Evolutionary conservation across 495 filamentous ascomycete genomes (phyloP), one percentile per base, ranked within the genome.

Genomic region (Lindgomyces ingoldianus): DNA sequence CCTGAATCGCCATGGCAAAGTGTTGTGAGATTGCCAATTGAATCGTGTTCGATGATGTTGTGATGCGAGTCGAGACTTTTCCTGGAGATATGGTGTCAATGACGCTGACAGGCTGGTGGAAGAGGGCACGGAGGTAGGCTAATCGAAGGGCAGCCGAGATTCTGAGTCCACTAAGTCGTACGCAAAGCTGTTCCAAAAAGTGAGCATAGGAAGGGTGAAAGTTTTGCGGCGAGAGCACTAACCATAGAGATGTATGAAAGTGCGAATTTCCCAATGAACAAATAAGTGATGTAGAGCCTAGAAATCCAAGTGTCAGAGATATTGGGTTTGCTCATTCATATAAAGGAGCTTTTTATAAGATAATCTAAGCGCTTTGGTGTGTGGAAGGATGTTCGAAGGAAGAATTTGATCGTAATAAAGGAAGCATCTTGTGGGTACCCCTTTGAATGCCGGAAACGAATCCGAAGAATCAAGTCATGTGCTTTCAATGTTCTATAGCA

Each of bases 261-360:
- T 8, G 79, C 65, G 57, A 85, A 83, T 65, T 85, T 83, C 9
- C 76, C 86, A 52, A 86, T 78, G 63, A 89, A 88, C 6, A 89
- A 73, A 57, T 85, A 87, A 25, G 87, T 77, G 50, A 89, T 78
- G 51, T 81, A 87, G 0, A 87, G 73, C 22, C 70, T 72, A n/a
- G n/a, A n/a, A n/a, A n/a, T n/a, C n/a, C n/a, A n/a, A n/a, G n/a
- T n/a, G n/a, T n/a, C n/a, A n/a, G n/a, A n/a, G n/a, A n/a, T n/a
- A n/a, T n/a, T n/a, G n/a, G n/a, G n/a, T n/a, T n/a, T n/a, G n/a
- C n/a, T n/a, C n/a, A n/a, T n/a, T n/a, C n/a, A n/a, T n/a, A n/a
- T n/a, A n/a, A n/a, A n/a, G n/a, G n/a, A n/a, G n/a, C n/a, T n/a
- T n/a, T n/a, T n/a, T n/a, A n/a, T n/a, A n/a, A n/a, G n/a, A n/a